Percentiles rank a stretch among this genome's conserved stretches.
Conservation (phyloP, 768 basidiomycete species). For the Lyophyllum decastes region DNA sequence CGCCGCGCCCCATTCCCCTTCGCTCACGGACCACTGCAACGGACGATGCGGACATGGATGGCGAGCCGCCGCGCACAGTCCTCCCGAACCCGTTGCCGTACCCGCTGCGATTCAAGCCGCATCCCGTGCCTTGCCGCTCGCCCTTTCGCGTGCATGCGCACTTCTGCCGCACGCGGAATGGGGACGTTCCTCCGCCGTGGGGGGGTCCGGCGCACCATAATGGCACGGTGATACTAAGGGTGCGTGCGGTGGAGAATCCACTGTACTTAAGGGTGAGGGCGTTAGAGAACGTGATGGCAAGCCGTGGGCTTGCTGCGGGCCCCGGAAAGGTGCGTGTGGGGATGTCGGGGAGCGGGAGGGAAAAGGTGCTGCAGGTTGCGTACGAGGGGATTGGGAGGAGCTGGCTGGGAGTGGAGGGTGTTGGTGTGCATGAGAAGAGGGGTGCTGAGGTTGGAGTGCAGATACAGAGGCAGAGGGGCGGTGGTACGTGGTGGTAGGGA, state of each 20-base stretch:
- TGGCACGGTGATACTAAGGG: constrained; percentile 29
- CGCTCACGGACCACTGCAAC: constrained; percentile 38
- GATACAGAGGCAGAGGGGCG: neutral
- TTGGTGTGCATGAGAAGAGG: neutral
- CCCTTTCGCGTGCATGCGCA: constrained; percentile 34
- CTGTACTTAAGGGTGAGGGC: constrained; percentile 59
- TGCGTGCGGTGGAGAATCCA: constrained; percentile 63
- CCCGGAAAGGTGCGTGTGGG: constrained; percentile 36
- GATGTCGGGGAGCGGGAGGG: constrained; percentile 56
- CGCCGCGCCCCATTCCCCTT: constrained; percentile 26
- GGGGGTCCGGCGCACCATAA: neutral
- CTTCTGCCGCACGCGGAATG: neutral
- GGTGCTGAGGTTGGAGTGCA: neutral
- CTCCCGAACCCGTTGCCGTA: constrained; percentile 36
- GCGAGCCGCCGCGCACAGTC: constrained; percentile 27
- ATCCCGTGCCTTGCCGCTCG: constrained; percentile 43
- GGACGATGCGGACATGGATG: neutral
- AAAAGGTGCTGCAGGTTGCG: constrained; percentile 58
- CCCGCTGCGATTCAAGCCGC: constrained; percentile 34
- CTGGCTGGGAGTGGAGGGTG: constrained; percentile 31
- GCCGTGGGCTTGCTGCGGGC: neutral
- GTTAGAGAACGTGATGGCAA: constrained; percentile 44
- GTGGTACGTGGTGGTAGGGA: neutral
- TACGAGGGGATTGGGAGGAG: constrained; percentile 65
- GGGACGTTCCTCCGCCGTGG: neutral